Conservation (phyloP, 2,329 filamentous ascomycete species). For the Mycogone perniciosa region DNA sequence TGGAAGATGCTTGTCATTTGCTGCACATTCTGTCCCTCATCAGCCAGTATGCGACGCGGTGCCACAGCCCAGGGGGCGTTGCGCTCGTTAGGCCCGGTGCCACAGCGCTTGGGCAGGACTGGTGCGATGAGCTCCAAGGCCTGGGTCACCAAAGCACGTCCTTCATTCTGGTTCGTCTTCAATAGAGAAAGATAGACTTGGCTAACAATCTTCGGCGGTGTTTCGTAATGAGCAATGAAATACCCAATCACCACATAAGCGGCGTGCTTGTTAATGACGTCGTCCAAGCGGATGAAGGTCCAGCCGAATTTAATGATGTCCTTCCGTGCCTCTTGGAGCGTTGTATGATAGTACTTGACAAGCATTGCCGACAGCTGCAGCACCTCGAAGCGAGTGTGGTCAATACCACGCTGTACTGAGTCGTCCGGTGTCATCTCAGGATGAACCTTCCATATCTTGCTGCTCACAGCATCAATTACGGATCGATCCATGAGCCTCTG, state of each 20-base stretch:
- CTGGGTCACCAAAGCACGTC: constrained; percentile 84
- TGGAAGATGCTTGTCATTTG: constrained; percentile 97
- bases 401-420: constrained; percentile 74
- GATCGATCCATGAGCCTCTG: constrained; percentile 76
- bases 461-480: constrained; percentile 84
- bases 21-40: constrained; percentile 90
- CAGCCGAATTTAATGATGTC: constrained; percentile 99
- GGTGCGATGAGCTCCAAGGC: constrained; percentile 93
- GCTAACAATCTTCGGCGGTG: constrained; percentile 88
- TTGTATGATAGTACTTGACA: constrained; percentile 86
- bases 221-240: constrained; percentile 96
- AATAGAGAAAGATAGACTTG: constrained; percentile 91
- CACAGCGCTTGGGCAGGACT: constrained; percentile 79
- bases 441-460: constrained; percentile 89
- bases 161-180: constrained; percentile 92
- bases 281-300: constrained; percentile 97
- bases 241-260: constrained; percentile 96
- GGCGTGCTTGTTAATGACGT: constrained; percentile 98
- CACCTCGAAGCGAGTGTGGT: constrained; percentile 93
- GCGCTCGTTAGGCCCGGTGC: constrained; percentile 58
- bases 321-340: constrained; percentile 86
- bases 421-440: constrained; percentile 78
- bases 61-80: constrained; percentile 85
- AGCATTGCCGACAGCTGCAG: constrained; percentile 91
- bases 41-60: constrained; percentile 81